phyloP scores from a whole-genome alignment of 2,329 filamentous ascomycete genomes.

The Alternaria viburni region DNA sequence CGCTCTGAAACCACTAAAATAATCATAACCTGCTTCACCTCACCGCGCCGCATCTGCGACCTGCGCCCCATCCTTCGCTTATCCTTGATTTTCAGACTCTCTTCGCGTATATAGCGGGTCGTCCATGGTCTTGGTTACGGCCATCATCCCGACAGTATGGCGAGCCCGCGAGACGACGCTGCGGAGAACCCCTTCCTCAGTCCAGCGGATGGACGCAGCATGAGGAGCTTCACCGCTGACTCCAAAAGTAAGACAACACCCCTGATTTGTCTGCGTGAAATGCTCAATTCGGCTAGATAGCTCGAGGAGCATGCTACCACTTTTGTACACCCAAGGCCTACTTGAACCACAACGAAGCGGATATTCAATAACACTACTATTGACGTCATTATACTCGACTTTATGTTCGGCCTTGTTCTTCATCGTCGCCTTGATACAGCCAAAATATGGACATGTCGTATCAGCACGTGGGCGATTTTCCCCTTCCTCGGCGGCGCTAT shows the following conservation, averaged over 20 bases:
- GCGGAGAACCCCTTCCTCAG: constrained; percentile 10
- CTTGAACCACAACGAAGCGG: constrained; percentile 6
- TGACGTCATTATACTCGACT: constrained; percentile 64
- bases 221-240: not conserved
- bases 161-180: not conserved
- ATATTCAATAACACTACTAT: constrained; percentile 25
- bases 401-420: constrained; percentile 66
- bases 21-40: not conserved
- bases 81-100: not conserved
- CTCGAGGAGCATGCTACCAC: constrained; percentile 8
- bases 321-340: constrained; percentile 4
- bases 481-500: constrained; percentile 66
- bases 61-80: constrained; percentile 1
- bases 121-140: not conserved
- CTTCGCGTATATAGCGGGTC: not conserved
- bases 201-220: constrained; percentile 3
- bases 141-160: not conserved
- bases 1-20: constrained; percentile 5
- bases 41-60: constrained; percentile 1
- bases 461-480: constrained; percentile 56
- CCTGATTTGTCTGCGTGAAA: not conserved
- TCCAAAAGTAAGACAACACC: constrained; percentile 2
- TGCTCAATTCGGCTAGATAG: constrained; percentile 4
- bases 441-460: constrained; percentile 63
- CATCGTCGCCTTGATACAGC: constrained; percentile 63